Conservation (phyloP, 306 rosid genomes). For the Pyrus bretschneideri region DNA sequence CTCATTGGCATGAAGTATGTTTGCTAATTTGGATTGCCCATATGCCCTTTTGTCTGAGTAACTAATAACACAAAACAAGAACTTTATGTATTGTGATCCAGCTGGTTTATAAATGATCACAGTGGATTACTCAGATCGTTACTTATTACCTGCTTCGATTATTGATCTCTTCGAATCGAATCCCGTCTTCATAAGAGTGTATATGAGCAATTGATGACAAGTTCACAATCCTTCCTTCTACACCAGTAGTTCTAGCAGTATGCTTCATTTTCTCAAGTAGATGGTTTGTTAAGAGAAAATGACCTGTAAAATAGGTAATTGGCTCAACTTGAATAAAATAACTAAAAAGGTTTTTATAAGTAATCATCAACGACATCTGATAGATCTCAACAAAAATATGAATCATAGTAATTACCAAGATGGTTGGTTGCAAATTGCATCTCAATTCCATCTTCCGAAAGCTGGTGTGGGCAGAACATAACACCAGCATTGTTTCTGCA, state of each 20-base stretch:
- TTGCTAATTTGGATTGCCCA: constrained; percentile 90
- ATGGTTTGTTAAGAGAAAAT: constrained; percentile 70
- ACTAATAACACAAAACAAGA: constrained; percentile 21
- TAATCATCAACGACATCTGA: no score
- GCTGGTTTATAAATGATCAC: neutral
- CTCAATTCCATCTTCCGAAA: constrained; percentile 74
- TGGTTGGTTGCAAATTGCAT: constrained; percentile 86
- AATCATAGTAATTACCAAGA: constrained; percentile 41
- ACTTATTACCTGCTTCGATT: constrained; percentile 49
- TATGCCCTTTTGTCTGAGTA: constrained; percentile 82
- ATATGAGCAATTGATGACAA: constrained; percentile 79
- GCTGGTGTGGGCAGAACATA: constrained; percentile 83
- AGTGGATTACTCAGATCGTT: neutral
- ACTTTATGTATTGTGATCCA: neutral
- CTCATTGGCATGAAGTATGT: constrained; percentile 70
- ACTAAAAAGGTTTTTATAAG: no score
- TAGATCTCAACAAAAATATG: no score
- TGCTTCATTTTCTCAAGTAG: constrained; percentile 73
- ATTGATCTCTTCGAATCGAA: constrained; percentile 59
- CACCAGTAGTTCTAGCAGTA: constrained; percentile 62
- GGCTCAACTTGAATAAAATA: neutral
- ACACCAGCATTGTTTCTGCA: constrained; percentile 97
- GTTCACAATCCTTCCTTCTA: constrained; percentile 86
- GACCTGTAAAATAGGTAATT: constrained; percentile 39
- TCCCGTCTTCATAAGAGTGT: constrained; percentile 53